Evolutionary conservation across 345 rosid species (phyloP), one percentile per base, ranked within the genome.

Genomic region (Bretschneidera sinensis): DNA sequence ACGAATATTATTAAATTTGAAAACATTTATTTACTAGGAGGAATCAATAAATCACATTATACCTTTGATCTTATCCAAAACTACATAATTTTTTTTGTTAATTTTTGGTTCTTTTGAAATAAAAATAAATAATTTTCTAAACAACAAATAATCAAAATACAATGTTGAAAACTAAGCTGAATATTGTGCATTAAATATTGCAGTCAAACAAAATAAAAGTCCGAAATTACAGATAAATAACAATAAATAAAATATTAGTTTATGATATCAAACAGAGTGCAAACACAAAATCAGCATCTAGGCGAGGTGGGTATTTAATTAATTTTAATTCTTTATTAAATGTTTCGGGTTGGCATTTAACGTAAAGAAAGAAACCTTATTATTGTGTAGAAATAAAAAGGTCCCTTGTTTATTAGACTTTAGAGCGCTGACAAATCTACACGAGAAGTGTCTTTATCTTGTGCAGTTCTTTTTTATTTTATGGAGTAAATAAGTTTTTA

Each of bases 161-260:
- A 39, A 39, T 39, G 45, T 4, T 39, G 45, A 39, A 14, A 39
- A 11, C 45, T 11, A 22, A 48, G 66, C 62, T 65, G 57, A 24
- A 4, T 35, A 21, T 48, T 53, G 6, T 52, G 51, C 17, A 14
- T 35, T 43, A 20, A 65, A 21, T 52, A 45, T 21, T 51, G 2
- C 17, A 61, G 66, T 68, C 70, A 64, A 55, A 64, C 21, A 54
- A 18, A 18, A 2, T 19, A 52, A 25, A 76, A 39, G 45, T 39
- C 45, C 15, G 16, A 39, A 39, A 39, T 1, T 39, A 23, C 61
- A 20, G 51, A 34, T 31, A 34, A 56, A 63, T 62, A 14, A 28
- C 66, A 34, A 22, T 24, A 22, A 59, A 24, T 28, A 35, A 23
- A 34, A 33, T 17, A 60, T 51, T 67, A 21, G 11, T 57, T 62